Evolutionary conservation across 2,329 filamentous ascomycete species (phyloP).

Genomic region (Ophidiomyces ophidiicola): DNA sequence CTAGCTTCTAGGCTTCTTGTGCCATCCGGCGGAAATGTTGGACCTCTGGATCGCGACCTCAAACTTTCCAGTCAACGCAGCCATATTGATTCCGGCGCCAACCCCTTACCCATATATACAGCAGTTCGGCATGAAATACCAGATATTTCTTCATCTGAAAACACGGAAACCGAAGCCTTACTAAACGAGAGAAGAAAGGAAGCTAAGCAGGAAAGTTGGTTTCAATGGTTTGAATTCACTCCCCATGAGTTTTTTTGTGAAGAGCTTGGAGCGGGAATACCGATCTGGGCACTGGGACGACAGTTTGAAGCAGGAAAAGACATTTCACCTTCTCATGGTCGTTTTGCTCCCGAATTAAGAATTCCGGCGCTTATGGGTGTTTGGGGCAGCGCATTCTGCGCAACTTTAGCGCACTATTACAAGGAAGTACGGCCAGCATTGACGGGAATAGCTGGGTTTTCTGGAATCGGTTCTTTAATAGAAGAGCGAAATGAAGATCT

Average conservation of each 20-base stretch:
- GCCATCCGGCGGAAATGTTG: constrained; percentile 63
- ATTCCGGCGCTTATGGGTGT: constrained; percentile 78
- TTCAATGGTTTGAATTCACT: constrained; percentile 95
- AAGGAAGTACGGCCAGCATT: constrained; percentile 79
- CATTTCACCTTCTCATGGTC: constrained; percentile 49
- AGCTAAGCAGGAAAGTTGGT: constrained; percentile 62
- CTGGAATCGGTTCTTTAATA: constrained; percentile 67
- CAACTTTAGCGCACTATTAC: constrained; percentile 91
- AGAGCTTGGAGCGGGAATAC: constrained; percentile 80
- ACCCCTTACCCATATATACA: constrained; percentile 89
- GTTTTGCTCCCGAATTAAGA: constrained; percentile 68
- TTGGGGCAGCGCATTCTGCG: constrained; percentile 95
- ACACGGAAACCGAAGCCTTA: constrained; percentile 37
- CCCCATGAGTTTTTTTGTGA: constrained; percentile 95
- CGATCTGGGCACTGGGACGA: constrained; percentile 83
- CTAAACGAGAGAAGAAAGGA: constrained; percentile 34
- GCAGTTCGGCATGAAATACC: constrained; percentile 94
- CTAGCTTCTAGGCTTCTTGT: constrained; percentile 75
- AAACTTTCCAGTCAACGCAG: constrained; percentile 80
- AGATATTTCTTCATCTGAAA: constrained; percentile 35
- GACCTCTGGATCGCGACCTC: constrained; percentile 63
- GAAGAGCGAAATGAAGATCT: constrained; percentile 71
- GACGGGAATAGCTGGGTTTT: constrained; percentile 60
- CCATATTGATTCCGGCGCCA: constrained; percentile 62
- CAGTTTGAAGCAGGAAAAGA: constrained; percentile 65